These are phyloP conservation scores for Noccaea bulbosa DNA, from an alignment of 345 rosid genomes.

Conservation along the genomic window DNA sequence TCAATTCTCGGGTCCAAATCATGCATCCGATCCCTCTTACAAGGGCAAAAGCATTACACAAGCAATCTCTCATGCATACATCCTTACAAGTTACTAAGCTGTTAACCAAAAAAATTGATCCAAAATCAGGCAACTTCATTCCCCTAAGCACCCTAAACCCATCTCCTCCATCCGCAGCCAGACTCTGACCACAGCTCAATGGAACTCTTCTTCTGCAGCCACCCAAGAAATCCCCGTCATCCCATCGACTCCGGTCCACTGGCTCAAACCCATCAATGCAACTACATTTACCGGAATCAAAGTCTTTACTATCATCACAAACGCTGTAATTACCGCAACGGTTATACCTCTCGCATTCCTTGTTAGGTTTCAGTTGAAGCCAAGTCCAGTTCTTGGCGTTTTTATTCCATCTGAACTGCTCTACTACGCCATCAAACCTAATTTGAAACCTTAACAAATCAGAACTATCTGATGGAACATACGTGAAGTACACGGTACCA, in stretches of 20 bases:
- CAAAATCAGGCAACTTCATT: constrained; percentile 60
- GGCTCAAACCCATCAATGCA: constrained; percentile 45
- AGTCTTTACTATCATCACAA: constrained; percentile 45
- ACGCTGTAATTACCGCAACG: constrained; percentile 54
- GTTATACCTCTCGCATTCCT: constrained; percentile 47
- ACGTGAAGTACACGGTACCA: constrained; percentile 49
- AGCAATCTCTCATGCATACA: constrained; percentile 53
- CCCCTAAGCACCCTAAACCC: constrained; percentile 53
- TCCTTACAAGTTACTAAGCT: constrained; percentile 53
- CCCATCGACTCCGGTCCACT: constrained; percentile 41
- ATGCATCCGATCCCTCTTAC: constrained; percentile 46
- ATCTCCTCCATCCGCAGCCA: constrained; percentile 20
- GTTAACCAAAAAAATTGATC: constrained; percentile 48
- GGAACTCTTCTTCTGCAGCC: constrained; percentile 50
- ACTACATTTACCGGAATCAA: constrained; percentile 47
- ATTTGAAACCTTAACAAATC: constrained; percentile 45
- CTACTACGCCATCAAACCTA: constrained; percentile 41
- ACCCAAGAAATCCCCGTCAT: constrained; percentile 38
- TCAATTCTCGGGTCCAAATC: constrained; percentile 57
- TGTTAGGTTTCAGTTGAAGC: constrained; percentile 50
- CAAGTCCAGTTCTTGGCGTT: constrained; percentile 44
- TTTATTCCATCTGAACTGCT: constrained; percentile 42
- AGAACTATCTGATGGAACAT: constrained; percentile 43
- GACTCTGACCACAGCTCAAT: constrained; percentile 45
- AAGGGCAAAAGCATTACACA: constrained; percentile 60